Evolutionary conservation across 306 rosid genomes (phyloP), one percentile per base, ranked within the genome.

Genomic region (Corylus avellana): DNA sequence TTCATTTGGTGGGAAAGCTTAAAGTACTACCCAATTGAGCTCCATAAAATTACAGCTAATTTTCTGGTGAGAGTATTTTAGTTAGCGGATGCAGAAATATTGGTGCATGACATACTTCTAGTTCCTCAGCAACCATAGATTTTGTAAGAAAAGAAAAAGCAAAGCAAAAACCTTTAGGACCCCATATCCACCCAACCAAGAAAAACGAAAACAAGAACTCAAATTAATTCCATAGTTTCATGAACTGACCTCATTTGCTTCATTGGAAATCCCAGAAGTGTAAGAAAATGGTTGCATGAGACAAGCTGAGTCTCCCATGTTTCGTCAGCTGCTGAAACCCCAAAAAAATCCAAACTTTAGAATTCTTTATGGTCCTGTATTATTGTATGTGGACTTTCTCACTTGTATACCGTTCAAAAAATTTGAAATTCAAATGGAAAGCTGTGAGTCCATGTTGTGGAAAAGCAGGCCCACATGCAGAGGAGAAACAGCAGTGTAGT

Each of bases 271-370:
- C 58, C 94, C 96, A 9, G 98, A 90, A 83, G 88, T 86, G 69
- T 91, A 93, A 74, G 98, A 93, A 83, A 95, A 90, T 46, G 99
- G 98, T 57, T 89, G 98, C 96, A 95, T 85, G 88, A 95, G 87
- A 87, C 99, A 93, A 54, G 93, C 49, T 42, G 99, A 89, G 80
- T 95, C 99, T 53, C 91, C 98, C 99, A 95, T 95, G 84, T 67
- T 77, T 72, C 77, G 48, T 62, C 79, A 62, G 47, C 53, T 3
- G 78, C 68, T 1, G 57, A 73, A 83, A 75, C 82, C 77, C 57
- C 84, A 72, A 66, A 87, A 86, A 56, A 78, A 80, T 85, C 87
- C 84, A 74, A 90, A 82, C 90, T 79, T 75, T 66, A 39, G 75
- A 63, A 79, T 85, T 72, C 80, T 70, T 78, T 22, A 56, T 62